Evolutionary conservation across 2,329 filamentous ascomycete genomes (phyloP).

Genomic region (Fusarium vanettenii): DNA sequence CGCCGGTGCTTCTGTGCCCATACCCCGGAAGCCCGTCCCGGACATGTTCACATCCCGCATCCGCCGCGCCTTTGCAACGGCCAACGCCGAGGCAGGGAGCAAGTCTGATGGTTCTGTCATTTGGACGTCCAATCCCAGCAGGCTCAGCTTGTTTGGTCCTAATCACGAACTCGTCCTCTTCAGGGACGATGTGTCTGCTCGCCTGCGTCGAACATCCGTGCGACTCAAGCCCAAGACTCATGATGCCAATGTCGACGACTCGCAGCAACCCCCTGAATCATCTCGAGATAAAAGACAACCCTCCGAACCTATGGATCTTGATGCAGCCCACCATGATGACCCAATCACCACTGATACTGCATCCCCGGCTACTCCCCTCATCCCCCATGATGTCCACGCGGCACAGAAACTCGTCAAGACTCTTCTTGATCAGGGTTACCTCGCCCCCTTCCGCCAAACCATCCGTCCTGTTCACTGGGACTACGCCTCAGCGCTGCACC

Average conservation of each 20-base stretch:
- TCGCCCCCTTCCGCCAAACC: constrained; percentile 86
- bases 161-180: constrained; percentile 89
- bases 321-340: constrained; percentile 44
- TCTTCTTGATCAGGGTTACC: constrained; percentile 87
- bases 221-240: constrained; percentile 66
- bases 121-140: constrained; percentile 89
- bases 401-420: constrained; percentile 89
- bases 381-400: constrained; percentile 65
- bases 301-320: constrained; percentile 55
- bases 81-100: constrained; percentile 76
- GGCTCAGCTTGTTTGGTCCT: constrained; percentile 86
- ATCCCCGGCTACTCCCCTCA: constrained; percentile 51
- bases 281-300: constrained; percentile 31
- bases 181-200: constrained; percentile 84
- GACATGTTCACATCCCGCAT: constrained; percentile 92
- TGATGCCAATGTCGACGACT: constrained; percentile 50
- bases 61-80: constrained; percentile 80
- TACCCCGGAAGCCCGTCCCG: constrained; percentile 80
- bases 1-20: constrained; percentile 75
- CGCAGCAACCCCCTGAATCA: constrained; percentile 25
- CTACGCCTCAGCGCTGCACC: constrained; percentile 77
- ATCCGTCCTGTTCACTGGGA: constrained; percentile 92
- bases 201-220: constrained; percentile 81
- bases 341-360: constrained; percentile 25
- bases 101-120: constrained; percentile 69